Conservation (phyloP, 495 filamentous ascomycete genomes). For the Hypoxylon perforatum region DNA sequence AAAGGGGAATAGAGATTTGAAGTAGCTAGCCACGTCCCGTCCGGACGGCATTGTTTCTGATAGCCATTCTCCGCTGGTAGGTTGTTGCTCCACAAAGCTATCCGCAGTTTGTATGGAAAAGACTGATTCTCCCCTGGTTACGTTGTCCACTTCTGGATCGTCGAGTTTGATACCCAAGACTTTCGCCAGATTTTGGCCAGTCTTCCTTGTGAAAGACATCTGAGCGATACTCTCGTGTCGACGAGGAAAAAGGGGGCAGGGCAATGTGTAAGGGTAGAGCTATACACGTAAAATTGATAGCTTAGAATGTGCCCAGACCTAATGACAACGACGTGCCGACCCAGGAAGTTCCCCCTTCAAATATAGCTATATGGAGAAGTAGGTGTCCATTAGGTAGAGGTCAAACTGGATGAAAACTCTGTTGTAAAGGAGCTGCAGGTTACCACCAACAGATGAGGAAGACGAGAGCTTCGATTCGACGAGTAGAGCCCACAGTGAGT, state of each 20-base stretch:
- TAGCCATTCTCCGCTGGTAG: conserved; percentile 79
- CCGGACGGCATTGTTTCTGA: conserved; percentile 67
- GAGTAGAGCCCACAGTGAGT: conserved; percentile 2
- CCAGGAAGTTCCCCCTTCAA: conserved; percentile 3
- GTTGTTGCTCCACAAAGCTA: conserved; percentile 85
- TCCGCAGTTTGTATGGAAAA: conserved; percentile 81
- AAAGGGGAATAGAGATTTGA: conserved; percentile 84
- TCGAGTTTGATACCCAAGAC: conserved; percentile 86
- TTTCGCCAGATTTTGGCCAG: conserved; percentile 81
- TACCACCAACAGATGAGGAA: background rate
- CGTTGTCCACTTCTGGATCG: conserved; percentile 65
- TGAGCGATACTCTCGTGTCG: background rate
- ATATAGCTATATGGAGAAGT: conserved; percentile 12
- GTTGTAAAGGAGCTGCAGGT: background rate
- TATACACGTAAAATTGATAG: background rate
- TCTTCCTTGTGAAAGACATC: conserved; percentile 48
- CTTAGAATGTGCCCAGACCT: background rate
- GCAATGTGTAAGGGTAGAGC: background rate
- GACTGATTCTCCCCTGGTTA: conserved; percentile 79
- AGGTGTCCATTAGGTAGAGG: conserved; percentile 15
- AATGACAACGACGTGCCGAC: conserved; percentile 3
- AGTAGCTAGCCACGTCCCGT: conserved; percentile 66
- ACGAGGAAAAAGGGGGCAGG: background rate
- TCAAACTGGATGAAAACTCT: background rate
- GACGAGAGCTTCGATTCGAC: conserved; percentile 2